These are phyloP conservation scores for Penstemon newberryi DNA, from an alignment of 257 asterid genomes.

Conservation along the genomic window DNA sequence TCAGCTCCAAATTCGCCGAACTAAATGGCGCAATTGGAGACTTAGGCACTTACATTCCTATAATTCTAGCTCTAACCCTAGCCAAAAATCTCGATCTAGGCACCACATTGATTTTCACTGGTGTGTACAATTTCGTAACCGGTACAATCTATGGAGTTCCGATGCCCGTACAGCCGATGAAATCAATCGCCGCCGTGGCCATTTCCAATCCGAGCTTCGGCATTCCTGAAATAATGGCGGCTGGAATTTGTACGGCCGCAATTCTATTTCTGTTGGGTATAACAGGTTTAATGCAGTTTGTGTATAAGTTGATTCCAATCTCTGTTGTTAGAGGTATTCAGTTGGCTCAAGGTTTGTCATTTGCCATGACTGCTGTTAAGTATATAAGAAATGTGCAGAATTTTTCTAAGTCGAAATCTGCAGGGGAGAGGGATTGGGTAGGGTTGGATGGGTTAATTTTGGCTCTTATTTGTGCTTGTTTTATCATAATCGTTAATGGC, in stretches of 20 bases:
- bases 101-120: constrained; percentile 72
- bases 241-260: constrained; percentile 72
- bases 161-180: constrained; percentile 90
- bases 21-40: constrained; percentile 89
- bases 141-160: constrained; percentile 76
- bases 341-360: constrained; percentile 73
- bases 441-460: constrained; percentile 73
- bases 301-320: constrained; percentile 58
- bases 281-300: constrained; percentile 67
- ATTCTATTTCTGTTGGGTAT: constrained; percentile 53
- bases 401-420: constrained; percentile 55
- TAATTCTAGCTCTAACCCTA: constrained; percentile 60
- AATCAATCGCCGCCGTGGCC: constrained; percentile 84
- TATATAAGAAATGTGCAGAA: constrained; percentile 52
- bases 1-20: constrained; percentile 64
- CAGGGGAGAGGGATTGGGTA: constrained; percentile 59
- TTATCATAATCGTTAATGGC: constrained; percentile 58
- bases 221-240: constrained; percentile 80
- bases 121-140: constrained; percentile 59
- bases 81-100: constrained; percentile 73
- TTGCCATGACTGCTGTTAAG: constrained; percentile 76
- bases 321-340: constrained; percentile 82
- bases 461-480: constrained; percentile 58
- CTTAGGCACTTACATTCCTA: constrained; percentile 77
- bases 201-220: constrained; percentile 53